Evolutionary conservation across 805 yeast species (phyloP).

Genomic region (Sugiyamaella floridensis): DNA sequence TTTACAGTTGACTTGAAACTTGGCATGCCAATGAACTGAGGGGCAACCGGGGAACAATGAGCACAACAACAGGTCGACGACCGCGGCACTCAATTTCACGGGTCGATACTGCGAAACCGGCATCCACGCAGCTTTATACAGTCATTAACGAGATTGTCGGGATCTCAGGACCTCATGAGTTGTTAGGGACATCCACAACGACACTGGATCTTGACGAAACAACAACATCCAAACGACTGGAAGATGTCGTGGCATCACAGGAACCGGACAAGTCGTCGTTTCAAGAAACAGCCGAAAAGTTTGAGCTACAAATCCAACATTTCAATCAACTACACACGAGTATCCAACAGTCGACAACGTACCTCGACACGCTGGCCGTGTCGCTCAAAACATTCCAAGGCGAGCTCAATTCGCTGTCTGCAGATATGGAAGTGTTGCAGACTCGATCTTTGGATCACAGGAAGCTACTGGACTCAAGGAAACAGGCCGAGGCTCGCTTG

Average conservation of each 20-base stretch:
- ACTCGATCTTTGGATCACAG: conserved; percentile 45
- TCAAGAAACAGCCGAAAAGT: not conserved
- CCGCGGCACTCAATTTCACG: not conserved
- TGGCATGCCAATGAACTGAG: not conserved
- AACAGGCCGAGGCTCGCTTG: conserved; percentile 43
- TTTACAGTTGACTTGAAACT: not conserved
- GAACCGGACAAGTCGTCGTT: not conserved
- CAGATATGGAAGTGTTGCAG: conserved; percentile 57
- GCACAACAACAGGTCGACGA: not conserved
- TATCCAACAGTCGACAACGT: conserved; percentile 11
- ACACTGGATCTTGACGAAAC: not conserved
- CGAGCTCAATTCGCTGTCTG: conserved; percentile 49
- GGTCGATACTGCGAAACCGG: not conserved
- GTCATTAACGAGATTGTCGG: not conserved
- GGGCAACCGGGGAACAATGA: not conserved
- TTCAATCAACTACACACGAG: conserved; percentile 17
- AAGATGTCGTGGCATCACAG: not conserved
- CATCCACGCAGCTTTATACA: not conserved
- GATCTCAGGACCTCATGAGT: not conserved
- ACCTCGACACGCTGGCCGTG: conserved; percentile 43
- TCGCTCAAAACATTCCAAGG: conserved; percentile 51
- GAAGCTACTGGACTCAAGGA: conserved; percentile 41
- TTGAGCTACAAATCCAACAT: conserved; percentile 10
- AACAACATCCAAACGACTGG: not conserved
- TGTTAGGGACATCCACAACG: not conserved